Evolutionary conservation across 495 filamentous ascomycete species (phyloP).

Genomic region (Penicilliopsis zonata): DNA sequence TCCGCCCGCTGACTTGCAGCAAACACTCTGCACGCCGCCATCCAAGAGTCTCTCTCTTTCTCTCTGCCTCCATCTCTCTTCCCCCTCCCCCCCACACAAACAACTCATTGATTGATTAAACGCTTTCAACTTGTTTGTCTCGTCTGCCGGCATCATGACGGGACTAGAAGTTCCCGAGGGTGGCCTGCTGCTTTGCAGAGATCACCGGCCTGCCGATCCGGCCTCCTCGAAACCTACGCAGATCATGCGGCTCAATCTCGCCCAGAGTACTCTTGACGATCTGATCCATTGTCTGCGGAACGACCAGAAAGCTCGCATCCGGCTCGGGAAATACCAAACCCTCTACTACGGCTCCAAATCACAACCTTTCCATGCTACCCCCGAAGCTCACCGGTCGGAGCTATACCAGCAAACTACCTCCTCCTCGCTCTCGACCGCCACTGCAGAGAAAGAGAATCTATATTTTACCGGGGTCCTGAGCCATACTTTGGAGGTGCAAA

Average conservation of each 20-base stretch:
- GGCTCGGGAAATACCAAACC: constrained; percentile 34
- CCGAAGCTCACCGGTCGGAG: constrained; percentile 38
- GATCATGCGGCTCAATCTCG: constrained; percentile 54
- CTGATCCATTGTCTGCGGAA: constrained; percentile 55
- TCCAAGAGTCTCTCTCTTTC: constrained; percentile 3
- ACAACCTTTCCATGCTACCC: constrained; percentile 35
- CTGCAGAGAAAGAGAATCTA: constrained; percentile 28
- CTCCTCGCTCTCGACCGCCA: constrained; percentile 15
- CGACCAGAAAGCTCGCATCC: constrained; percentile 44
- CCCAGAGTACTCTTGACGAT: constrained; percentile 53
- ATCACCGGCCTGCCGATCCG: constrained; percentile 17
- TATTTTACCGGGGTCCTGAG: constrained; percentile 43
- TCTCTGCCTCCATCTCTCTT: constrained; percentile 7
- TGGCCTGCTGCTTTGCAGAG: constrained; percentile 36
- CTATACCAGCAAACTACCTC: too few species aligned
- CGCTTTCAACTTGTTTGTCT: neutral
- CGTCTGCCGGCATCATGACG: constrained; percentile 23
- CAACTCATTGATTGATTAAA: too few species aligned
- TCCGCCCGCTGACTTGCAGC: constrained; percentile 37
- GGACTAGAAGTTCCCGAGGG: constrained; percentile 31
- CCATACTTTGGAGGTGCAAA: constrained; percentile 43
- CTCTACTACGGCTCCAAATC: constrained; percentile 41
- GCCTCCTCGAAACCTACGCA: constrained; percentile 25
- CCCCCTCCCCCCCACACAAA: too few species aligned
- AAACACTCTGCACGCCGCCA: constrained; percentile 31